phyloP scores from a whole-genome alignment of 495 filamentous ascomycete species.

The Aspergillus incahuasiensis region DNA sequence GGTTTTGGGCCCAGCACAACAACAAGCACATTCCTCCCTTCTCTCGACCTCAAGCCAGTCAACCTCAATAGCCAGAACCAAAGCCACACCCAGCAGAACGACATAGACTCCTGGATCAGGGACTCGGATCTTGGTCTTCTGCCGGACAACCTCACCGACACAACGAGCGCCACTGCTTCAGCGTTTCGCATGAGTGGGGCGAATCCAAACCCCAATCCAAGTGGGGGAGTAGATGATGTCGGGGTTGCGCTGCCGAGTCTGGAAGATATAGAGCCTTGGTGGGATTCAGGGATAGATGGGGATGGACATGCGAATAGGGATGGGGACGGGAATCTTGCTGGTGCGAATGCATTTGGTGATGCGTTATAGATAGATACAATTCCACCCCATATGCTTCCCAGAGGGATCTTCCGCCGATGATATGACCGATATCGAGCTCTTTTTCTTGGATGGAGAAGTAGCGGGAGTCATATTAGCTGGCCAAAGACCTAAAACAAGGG shows the following conservation, averaged over 20 bases:
- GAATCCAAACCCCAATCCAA: conserved; percentile 5
- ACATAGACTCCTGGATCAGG: conserved; percentile 34
- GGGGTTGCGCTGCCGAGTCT: conserved; percentile 30
- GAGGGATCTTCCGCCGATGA: too few species aligned
- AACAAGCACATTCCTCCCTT: neutral
- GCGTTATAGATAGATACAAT: neutral
- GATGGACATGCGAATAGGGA: neutral
- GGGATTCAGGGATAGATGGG: conserved; percentile 23
- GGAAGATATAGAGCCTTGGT: conserved; percentile 39
- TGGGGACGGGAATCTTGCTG: neutral
- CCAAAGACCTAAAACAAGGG: too few species aligned
- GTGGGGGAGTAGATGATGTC: conserved; percentile 18
- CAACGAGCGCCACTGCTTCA: neutral
- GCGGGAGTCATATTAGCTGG: too few species aligned
- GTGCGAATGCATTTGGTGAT: neutral
- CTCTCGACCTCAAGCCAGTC: conserved; percentile 11
- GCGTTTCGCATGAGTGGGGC: conserved; percentile 2
- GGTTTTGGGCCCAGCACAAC: neutral
- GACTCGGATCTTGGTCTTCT: conserved; percentile 31
- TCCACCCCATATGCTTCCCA: too few species aligned
- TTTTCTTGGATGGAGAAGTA: too few species aligned
- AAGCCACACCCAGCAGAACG: conserved; percentile 17
- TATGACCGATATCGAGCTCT: too few species aligned
- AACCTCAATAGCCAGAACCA: neutral
- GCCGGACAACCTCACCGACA: conserved; percentile 22